Base-by-base conservation (phyloP, 768 basidiomycete species). In the Pleurotus tuber-regium region DNA sequence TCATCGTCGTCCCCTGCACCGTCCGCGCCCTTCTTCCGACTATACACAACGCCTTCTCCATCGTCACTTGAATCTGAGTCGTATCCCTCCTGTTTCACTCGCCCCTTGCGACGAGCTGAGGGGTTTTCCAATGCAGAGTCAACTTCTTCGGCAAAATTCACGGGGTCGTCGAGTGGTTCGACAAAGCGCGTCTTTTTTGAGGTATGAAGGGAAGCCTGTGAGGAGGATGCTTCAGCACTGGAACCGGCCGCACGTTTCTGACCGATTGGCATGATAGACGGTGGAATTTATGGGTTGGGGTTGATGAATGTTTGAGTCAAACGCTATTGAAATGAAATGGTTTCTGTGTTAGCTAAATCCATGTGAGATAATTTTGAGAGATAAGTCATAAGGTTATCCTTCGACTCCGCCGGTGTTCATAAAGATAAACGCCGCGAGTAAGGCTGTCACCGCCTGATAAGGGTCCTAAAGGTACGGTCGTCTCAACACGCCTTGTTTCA, bases 61-160 rank as follows among this genome's bases (percentile, higher is more conserved):
- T 97, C 94, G 63, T 96, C 92, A 51, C 84, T 93, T 2, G 93
- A 95, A 69, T 97, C 94, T 1, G 91, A 92, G 10, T 95, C 92
- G 65, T 97, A 98, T 12, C 95, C 79, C 48, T 92, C 92, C 14
- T 78, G 86, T 63, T 87, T 89, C 53, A 97, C 82, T 40, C 83
- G 81, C 18, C 89, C 85, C 63, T 82, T 86, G 14, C 86, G 80
- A 53, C 72, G 73, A 19, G 74, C 73, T 9, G 79, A 77, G 3
- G 85, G 80, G 57, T 75, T 73, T 66, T 92, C 90, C 51, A 92
- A 82, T 0, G 83, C 76, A 3, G 77, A 76, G 54, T 91, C 87
- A 36, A 92, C 87, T 58, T 92, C 78, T 57, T 90, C 87, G 3
- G 82, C 86, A 66, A 92, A 92, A 59, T 81, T 81, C 30, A 72